Percentiles rank a stretch among this genome's conserved stretches.
Conservation (phyloP, 306 rosid genomes). For the Castanospermum australe region DNA sequence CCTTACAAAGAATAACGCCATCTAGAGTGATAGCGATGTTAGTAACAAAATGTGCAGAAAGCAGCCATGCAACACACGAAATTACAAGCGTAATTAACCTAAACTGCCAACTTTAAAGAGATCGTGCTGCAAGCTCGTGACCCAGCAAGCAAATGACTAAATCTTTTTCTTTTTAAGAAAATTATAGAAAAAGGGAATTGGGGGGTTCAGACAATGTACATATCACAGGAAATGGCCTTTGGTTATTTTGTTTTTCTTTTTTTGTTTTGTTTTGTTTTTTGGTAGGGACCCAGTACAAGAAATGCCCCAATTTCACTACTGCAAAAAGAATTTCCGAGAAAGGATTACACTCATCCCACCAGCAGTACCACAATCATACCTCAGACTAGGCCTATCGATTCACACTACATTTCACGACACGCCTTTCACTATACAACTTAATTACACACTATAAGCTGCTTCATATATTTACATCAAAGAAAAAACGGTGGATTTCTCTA, state of each 20-base stretch:
- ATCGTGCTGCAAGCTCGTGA: neutral
- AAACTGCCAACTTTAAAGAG: neutral
- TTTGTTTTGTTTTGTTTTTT: neutral
- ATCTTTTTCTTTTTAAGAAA: neutral
- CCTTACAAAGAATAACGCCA: no score
- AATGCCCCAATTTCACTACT: constrained; percentile 48
- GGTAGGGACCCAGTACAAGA: constrained; percentile 35
- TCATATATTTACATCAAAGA: constrained; percentile 58
- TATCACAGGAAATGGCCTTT: constrained; percentile 19
- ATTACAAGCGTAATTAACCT: no score
- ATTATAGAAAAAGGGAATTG: neutral
- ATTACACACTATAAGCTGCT: constrained; percentile 54
- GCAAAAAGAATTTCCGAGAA: constrained; percentile 44
- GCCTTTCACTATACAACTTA: constrained; percentile 61
- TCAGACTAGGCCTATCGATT: constrained; percentile 23
- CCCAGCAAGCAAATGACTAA: neutral
- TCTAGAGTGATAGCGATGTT: no score
- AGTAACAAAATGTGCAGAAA: no score
- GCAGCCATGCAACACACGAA: no score
- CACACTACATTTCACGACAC: constrained; percentile 44
- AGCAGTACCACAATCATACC: constrained; percentile 34
- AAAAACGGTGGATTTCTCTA: constrained; percentile 33
- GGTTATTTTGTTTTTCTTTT: constrained; percentile 9
- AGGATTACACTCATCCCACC: constrained; percentile 39
- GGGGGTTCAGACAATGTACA: constrained; percentile 19